Evolutionary conservation across 106 monocot species (phyloP), one percentile per base, ranked within the genome.

Genomic region (Apostasia ramifera): DNA sequence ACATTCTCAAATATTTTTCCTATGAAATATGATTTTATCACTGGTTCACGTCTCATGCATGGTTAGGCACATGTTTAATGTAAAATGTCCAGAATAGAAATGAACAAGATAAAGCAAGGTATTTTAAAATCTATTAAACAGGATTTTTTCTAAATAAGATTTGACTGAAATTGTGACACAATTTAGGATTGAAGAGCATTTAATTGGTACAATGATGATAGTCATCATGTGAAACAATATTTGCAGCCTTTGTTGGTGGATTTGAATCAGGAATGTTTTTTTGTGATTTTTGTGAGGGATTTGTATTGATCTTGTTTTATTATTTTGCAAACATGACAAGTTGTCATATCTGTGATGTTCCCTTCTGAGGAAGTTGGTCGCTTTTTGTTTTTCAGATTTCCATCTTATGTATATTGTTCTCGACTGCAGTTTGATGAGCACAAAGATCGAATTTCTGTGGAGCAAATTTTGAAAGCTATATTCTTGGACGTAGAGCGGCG

Each of bases 401-500:
- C 10, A 6, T 52, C 4, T 52, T 52, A 57, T 57, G n/a, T 57
- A 4, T 14, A 2, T 57, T 64, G 15, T 51, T 74, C 1, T 76
- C 9, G 69, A 9, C 49, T 55, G 44, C 81, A 91, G 94, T 94
- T 94, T 80, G 94, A 94, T 49, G 94, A 91, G 74, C 90, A 91
- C 47, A 94, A 91, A 66, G 94, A 94, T 74, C 81, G 76, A 50
- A 77, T 91, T 54, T 82, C 77, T 8, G 88, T 91, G 26, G 94
- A 94, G 79, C 76, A 85, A 73, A 81, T 94, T 63, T 79, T 94
- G 53, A 78, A 73, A 47, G 94, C 91, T 69, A 83, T 94, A 40
- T 94, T 91, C 72, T 75, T 94, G 72, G 88, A 94, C 41, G 51
- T 47, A 0, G 82, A 83, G 4, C 73, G 83, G 4, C 73, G 72